A percentile compares a stretch with the other conserved stretches of the same genome.
Evolutionary conservation across 2,329 filamentous ascomycete genomes (phyloP).

Genomic region (Colletotrichum sojae): DNA sequence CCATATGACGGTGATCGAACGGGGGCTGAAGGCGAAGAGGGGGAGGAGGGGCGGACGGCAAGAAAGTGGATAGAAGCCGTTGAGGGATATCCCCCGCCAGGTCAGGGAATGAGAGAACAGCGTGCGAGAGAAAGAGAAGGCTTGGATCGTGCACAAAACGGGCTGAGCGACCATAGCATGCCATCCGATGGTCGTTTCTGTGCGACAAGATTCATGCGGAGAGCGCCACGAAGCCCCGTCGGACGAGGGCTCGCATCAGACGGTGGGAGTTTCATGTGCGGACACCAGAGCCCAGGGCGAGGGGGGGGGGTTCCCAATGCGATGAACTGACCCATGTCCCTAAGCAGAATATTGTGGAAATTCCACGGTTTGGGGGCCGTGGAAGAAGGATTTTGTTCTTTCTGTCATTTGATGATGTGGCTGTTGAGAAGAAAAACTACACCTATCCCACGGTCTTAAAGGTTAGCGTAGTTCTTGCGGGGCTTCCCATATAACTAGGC

Average conservation of each 20-base stretch:
- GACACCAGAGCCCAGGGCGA: conserved; percentile 19
- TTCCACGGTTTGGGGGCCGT: not conserved
- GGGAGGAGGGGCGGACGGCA: not conserved
- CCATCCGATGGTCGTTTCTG: conserved; percentile 37
- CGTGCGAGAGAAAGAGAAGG: too few species aligned
- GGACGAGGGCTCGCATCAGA: conserved; percentile 39
- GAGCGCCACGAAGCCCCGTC: conserved; percentile 32
- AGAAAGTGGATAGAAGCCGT: not conserved
- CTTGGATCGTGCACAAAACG: conserved; percentile 6
- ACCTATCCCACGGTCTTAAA: too few species aligned
- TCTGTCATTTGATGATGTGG: not conserved
- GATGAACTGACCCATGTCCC: too few species aligned
- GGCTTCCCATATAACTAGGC: too few species aligned
- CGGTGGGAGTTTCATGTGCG: conserved; percentile 37
- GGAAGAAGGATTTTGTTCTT: conserved; percentile 1
- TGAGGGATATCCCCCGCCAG: not conserved
- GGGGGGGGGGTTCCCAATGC: not conserved
- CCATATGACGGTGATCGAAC: conserved; percentile 1
- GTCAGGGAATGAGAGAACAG: too few species aligned
- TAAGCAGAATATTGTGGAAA: conserved; percentile 13
- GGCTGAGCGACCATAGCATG: conserved; percentile 15
- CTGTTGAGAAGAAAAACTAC: too few species aligned
- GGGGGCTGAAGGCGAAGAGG: not conserved
- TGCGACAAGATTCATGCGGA: conserved; percentile 38
- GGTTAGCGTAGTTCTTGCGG: too few species aligned